Evolutionary conservation across 1,139 yeast species (phyloP), one percentile per base, ranked within the genome.

Genomic region (Suhomyces taliae): DNA sequence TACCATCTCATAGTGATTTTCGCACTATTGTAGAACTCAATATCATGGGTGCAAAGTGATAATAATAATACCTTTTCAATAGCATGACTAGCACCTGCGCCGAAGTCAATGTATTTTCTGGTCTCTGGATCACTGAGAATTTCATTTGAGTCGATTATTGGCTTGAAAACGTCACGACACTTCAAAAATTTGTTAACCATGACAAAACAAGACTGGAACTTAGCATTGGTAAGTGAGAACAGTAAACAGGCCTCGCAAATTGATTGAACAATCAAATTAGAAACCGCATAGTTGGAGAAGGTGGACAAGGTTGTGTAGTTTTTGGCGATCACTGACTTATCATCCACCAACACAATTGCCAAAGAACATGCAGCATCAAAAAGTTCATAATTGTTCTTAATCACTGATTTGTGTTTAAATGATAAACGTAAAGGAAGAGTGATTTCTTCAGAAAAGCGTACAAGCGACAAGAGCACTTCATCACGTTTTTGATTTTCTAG

Each of bases 1-100:
- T 81, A 70, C 60, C 78, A 72, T 41, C 62, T 64, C 63, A 83
- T 74, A 12, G 79, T 76, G 12, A 70, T 66, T 44, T 78, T 74
- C 8, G 85, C 78, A 41, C 79, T 65, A 46, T 75, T 72, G 59
- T 82, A 83, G 43, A 79, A 75, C 42, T 81, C 84, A 40, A 78
- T 70, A 49, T 81, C 84, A 49, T 82, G 83, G 0, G 86, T 77
- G 52, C 85, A 77, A 33, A 83, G 64, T 3, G 79, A 70, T 39
- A 81, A 62, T 15, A 81, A 64, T 58, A 79, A 58, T 32, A 77
- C 66, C 56, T 77, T 74, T 61, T 83, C 84, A 53, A 62, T 63
- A 46, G 66, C 53, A 40, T 57, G 61, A 27, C 65, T 55, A 4
- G 66, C 63, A 10, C 56, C 59, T 4, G 53, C 44, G 34, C 61